These are phyloP conservation scores for Laburnicola sp. DNA, from an alignment of 2,329 filamentous ascomycete genomes.

Conservation along the genomic window DNA sequence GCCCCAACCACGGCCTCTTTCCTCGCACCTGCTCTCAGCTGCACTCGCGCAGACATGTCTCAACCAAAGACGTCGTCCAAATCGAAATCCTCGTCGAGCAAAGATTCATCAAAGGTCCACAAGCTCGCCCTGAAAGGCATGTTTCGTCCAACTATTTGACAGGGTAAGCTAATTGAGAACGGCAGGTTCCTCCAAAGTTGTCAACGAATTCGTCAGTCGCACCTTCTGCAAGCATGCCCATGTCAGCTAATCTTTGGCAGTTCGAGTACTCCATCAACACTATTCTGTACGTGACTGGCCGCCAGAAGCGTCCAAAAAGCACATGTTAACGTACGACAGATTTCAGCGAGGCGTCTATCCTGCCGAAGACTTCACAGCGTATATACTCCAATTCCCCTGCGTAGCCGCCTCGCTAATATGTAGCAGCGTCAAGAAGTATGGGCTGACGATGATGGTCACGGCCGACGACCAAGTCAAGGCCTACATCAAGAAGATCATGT, in stretches of 20 bases:
- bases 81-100: conserved; percentile 49
- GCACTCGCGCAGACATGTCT: conserved; percentile 29
- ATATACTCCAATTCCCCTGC: conserved; percentile 42
- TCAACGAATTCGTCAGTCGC: conserved; percentile 88
- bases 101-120: conserved; percentile 84
- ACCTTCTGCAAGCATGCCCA: background rate
- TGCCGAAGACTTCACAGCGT: conserved; percentile 94
- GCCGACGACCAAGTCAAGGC: conserved; percentile 97
- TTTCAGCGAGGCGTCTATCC: conserved; percentile 86
- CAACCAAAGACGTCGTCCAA: conserved; percentile 32
- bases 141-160: conserved; percentile 10
- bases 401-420: conserved; percentile 14
- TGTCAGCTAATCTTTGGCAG: conserved; percentile 46
- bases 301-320: background rate
- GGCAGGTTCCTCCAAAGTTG: conserved; percentile 74
- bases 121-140: conserved; percentile 87
- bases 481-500: conserved; percentile 99
- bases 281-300: conserved; percentile 68
- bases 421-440: conserved; percentile 91
- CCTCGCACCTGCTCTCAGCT: background rate
- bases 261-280: conserved; percentile 99
- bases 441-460: conserved; percentile 96
- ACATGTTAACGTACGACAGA: conserved; percentile 50
- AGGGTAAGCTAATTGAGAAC: background rate
- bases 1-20: conserved; percentile 7